phyloP scores from a whole-genome alignment of 768 basidiomycete species.

The Ramaria sp. region DNA sequence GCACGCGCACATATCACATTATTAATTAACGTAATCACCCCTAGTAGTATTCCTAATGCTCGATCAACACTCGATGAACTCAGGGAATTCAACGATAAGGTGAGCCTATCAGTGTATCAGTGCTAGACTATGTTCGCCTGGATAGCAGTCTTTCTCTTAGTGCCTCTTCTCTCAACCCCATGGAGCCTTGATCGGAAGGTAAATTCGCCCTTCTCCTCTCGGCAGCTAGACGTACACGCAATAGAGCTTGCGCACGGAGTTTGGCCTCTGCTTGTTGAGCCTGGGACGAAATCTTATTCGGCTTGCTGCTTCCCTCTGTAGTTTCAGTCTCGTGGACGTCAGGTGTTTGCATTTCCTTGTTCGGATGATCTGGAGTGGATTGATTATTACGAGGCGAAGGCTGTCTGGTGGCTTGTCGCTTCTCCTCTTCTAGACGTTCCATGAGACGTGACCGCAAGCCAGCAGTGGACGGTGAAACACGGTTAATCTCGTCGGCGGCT shows the following conservation, averaged over 20 bases:
- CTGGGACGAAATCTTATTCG: slow-evolving; percentile 7
- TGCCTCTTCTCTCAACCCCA: slow-evolving; percentile 6
- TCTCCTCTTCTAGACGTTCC: slow-evolving; percentile 34
- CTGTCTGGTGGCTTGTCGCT: slow-evolving; percentile 17
- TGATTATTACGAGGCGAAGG: slow-evolving; percentile 11
- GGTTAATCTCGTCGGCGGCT: neutral
- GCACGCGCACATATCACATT: neutral
- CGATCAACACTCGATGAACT: neutral
- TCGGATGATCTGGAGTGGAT: neutral
- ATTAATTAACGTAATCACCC: neutral
- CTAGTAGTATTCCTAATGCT: neutral
- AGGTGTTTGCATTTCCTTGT: neutral
- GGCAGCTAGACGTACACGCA: slow-evolving; percentile 37
- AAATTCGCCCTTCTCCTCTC: slow-evolving; percentile 23
- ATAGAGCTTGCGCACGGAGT: slow-evolving; percentile 37
- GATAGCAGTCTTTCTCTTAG: slow-evolving; percentile 8
- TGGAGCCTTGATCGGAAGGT: neutral
- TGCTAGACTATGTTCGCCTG: neutral
- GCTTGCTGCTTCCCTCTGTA: neutral
- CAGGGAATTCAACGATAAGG: neutral
- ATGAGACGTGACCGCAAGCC: slow-evolving; percentile 29
- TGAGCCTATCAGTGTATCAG: neutral
- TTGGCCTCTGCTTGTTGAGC: slow-evolving; percentile 28
- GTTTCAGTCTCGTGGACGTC: neutral
- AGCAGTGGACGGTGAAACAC: neutral